Evolutionary conservation across 805 yeast genomes (phyloP).

Genomic region (Blastobotrys mokoenaii): DNA sequence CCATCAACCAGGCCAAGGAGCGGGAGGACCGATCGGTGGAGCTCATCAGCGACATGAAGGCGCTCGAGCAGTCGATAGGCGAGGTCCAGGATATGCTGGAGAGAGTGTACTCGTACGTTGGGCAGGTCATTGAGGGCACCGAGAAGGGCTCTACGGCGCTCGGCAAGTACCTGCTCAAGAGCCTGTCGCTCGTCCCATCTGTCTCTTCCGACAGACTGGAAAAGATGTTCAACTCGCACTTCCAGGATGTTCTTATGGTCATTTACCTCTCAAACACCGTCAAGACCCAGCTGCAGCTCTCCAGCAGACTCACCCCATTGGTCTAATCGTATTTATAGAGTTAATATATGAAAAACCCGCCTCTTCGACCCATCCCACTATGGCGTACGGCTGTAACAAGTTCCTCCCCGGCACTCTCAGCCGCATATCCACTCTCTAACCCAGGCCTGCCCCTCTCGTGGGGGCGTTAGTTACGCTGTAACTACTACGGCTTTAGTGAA

Average conservation of each 20-base stretch:
- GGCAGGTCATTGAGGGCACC: slow-evolving; percentile 21
- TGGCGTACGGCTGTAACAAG: no score
- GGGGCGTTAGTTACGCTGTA: no score
- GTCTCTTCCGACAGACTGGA: slow-evolving; percentile 44
- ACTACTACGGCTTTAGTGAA: no score
- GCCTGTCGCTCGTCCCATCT: slow-evolving; percentile 31
- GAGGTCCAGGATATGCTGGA: slow-evolving; percentile 33
- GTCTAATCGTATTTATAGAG: slow-evolving; percentile 22
- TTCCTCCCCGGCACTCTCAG: no score
- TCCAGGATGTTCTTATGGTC: slow-evolving; percentile 73
- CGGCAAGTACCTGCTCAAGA: slow-evolving; percentile 56
- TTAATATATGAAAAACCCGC: no score
- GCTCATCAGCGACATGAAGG: slow-evolving; percentile 26
- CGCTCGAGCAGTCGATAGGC: slow-evolving; percentile 28
- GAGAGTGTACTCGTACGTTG: slow-evolving; percentile 31
- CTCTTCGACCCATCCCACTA: no score
- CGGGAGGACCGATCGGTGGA: slow-evolving; percentile 25
- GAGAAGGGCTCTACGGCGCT: slow-evolving; percentile 35
- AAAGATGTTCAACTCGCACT: slow-evolving; percentile 56
- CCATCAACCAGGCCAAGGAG: slow-evolving; percentile 29
- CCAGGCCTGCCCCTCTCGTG: no score
- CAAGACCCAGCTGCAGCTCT: slow-evolving; percentile 74
- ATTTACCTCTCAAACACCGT: slow-evolving; percentile 77
- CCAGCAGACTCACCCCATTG: slow-evolving; percentile 61
- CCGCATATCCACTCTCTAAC: no score